Evolutionary conservation across 148 eudicot genomes (phyloP), one percentile per base, ranked within the genome.

Genomic region (Rhododendron ferrugineum): DNA sequence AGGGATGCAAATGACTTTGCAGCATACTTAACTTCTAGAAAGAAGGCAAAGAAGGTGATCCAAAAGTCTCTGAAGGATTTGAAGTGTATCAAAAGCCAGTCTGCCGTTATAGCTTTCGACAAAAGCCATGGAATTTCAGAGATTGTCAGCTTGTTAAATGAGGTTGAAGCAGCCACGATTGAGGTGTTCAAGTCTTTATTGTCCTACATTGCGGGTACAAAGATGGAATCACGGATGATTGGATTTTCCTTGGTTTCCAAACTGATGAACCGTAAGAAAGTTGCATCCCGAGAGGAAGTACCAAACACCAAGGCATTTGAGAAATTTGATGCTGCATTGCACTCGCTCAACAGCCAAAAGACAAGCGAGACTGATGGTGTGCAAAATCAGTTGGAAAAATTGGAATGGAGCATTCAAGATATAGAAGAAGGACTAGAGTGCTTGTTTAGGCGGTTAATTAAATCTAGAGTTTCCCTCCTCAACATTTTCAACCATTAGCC

Each of bases 51-150:
- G 87, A 89, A 90, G 70, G 73, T 52, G 3, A 62, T 88, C 42
- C 83, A 82, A 62, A 90, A 82, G 87, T 52, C 58, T 89, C 88
- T 92, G 30, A 90, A 88, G 77, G 85, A 83, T 11, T 78, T 89
- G 47, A 90, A 84, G 79, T 86, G 56, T 23, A 79, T 85, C 11
- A 74, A 32, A 82, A 83, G 20, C 54, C 47, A 50, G 81, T 28
- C 82, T 49, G 1, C 1, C 10, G 1, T 11, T 0, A 11, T 11
- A 32, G 60, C 70, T 14, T 52, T 20, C 0, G 60, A 79, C 37
- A 28, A 79, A 79, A 34, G 30, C 82, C 36, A 14, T 1, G 23
- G 30, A 4, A 28, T 34, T 26, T n/a, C 3, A 23, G 66, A 46
- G 22, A 83, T 86, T 80, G 23, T 86, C 16, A 37, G 11, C 16